phyloP scores from a whole-genome alignment of 176 grass and related monocot species.

The Carex myosuroides region DNA sequence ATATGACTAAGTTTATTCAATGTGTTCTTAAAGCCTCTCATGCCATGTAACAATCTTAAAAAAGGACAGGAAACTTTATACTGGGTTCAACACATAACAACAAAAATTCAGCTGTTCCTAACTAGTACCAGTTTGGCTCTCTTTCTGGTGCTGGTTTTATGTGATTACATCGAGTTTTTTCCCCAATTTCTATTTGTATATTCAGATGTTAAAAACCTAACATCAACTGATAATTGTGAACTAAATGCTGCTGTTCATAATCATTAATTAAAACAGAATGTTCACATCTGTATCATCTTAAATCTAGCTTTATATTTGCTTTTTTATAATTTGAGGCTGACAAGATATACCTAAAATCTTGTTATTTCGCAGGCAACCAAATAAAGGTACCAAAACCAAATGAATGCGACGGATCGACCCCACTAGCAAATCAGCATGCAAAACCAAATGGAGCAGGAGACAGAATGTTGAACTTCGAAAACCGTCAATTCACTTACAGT shows the following conservation, averaged over 20 bases:
- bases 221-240: not conserved
- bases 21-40: not conserved
- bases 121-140: not conserved
- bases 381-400: not conserved
- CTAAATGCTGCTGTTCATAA: not conserved
- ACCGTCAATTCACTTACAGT: slow-evolving; percentile 40
- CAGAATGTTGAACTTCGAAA: slow-evolving; percentile 3
- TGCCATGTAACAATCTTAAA: not conserved
- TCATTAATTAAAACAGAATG: not conserved
- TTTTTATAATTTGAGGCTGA: not conserved
- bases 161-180: not conserved
- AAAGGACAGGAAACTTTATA: not conserved
- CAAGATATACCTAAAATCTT: not conserved
- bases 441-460: too few species aligned
- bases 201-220: not conserved
- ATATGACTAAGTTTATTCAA: not conserved
- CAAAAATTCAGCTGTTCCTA: not conserved
- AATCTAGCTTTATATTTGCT: not conserved
- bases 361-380: not conserved
- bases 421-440: not conserved
- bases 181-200: not conserved
- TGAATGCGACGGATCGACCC: not conserved
- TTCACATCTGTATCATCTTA: not conserved
- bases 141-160: not conserved
- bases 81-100: not conserved